Base-by-base conservation (phyloP, 805 yeast species). In the Dipodascus geniculatus region DNA sequence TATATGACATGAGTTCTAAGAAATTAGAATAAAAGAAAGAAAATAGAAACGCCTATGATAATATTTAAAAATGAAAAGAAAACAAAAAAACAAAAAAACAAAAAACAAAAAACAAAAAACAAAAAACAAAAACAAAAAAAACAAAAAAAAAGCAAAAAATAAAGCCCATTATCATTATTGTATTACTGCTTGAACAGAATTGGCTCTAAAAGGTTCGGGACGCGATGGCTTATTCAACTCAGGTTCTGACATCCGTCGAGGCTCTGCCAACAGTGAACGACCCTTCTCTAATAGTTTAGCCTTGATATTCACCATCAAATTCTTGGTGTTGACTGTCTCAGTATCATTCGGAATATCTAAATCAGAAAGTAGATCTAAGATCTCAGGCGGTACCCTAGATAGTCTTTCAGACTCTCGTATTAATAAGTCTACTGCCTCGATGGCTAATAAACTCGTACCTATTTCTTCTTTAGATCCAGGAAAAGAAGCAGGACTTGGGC, bases 351-450 rank as follows among this genome's bases (percentile, higher is more conserved):
- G 54, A 42, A 64, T 54, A 14, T 58, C 77, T 60, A 77, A 72
- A 49, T 71, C 69, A 17, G 76, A 72, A 58, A 76, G 74, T 42
- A 84, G 67, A 8, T 71, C 71, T 61, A 76, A 63, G 42, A 88
- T 63, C 59, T 81, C 90, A 1, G 66, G 68, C 0, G 99, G 98
- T 44, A 91, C 83, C 52, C 81, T 74, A 42, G 88, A 78, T 57
- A 91, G 76, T 55, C 85, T 86, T 58, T 85, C 90, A 65, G 87
- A 89, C 56, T 81, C 75, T 55, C 86, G 86, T 57, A 93, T 89
- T 66, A 93, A 72, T 58, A 81, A 80, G 66, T 87, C 86, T 35
- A 93, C 83, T 31, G 89, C 91, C 65, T 91, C 98, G 63, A 93
- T 90, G 0, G 95, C 96, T 58, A 88, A 72, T 63, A 90, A 87